Percentiles rank a stretch among this genome's conserved stretches.
Evolutionary conservation across 2,329 filamentous ascomycete genomes (phyloP).

Genomic region (Beauveria sp.): DNA sequence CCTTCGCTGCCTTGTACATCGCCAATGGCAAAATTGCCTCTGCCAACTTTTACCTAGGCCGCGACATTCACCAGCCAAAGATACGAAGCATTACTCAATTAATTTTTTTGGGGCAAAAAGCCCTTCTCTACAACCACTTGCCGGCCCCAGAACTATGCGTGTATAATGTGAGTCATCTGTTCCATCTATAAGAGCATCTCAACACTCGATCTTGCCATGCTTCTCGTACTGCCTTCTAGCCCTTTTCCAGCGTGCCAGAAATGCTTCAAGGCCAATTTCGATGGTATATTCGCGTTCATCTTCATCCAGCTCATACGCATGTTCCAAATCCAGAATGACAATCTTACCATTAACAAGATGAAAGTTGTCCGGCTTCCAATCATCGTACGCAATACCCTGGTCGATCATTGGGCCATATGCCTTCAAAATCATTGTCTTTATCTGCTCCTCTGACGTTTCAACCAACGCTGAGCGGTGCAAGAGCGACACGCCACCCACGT

Average conservation of each 20-base stretch:
- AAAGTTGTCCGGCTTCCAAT: constrained; percentile 13
- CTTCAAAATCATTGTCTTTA: not conserved
- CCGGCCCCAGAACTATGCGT: no score
- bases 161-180: no score
- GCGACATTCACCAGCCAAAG: no score
- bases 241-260: not conserved
- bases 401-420: not conserved
- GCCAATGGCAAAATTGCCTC: no score
- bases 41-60: no score
- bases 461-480: not conserved
- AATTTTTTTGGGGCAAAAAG: no score
- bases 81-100: no score
- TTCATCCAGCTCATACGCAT: not conserved
- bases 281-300: not conserved
- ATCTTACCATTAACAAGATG: constrained; percentile 13
- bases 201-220: not conserved
- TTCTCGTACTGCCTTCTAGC: not conserved
- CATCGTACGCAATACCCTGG: constrained; percentile 6
- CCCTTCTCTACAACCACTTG: no score
- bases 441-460: not conserved
- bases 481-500: constrained; percentile 11
- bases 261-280: not conserved
- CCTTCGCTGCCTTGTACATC: no score
- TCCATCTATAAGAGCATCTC: not conserved
- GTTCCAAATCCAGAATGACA: constrained; percentile 11